Base-by-base conservation (phyloP, 805 yeast species). In the Saccharomycopsis sp. region DNA sequence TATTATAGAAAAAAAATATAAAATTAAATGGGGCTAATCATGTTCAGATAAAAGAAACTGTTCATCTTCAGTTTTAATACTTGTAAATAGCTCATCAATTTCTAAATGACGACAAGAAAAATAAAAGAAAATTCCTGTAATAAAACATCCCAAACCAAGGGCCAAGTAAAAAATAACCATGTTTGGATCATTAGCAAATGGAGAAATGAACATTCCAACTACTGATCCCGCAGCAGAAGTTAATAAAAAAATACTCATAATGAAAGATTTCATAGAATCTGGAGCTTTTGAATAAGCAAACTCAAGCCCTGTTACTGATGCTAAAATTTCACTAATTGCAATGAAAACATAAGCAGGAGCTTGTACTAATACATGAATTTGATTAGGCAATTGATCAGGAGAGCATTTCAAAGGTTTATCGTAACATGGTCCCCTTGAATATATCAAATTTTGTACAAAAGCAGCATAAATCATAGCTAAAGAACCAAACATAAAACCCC, bases 261-360 rank as follows among this genome's bases (percentile, higher is more conserved):
- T 69, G 54, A 76, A 70, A 13, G 80, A 70, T 58, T 74, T 74
- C 82, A 76, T 75, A 37, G 70, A 61, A 6, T 67, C 69, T 31
- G 92, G 92, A 4, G 92, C 89, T 63, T 82, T 79, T 21, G 87
- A 76, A 62, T 79, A 83, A 15, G 94, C 94, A 55, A 79, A 81
- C 62, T 83, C 92, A 51, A 79, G 70, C 51, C 89, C 92, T 18
- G 92, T 81, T 51, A 81, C 73, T 39, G 83, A 78, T 25, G 88
- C 87, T 51, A 83, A 71, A 49, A 82, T 81, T 60, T 83, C 94
- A 14, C 87, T 74, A 40, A 79, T 56, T 10, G 83, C 89, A 58
- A 79, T 75, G 48, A 83, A 61, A 32, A 79, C 69, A 59, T 82
- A 83, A 3, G 86, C 80, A 14, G 66, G 60, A 40, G 70, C 65